Conservation (phyloP, 345 rosid species). For the Dipteronia sinensis region DNA sequence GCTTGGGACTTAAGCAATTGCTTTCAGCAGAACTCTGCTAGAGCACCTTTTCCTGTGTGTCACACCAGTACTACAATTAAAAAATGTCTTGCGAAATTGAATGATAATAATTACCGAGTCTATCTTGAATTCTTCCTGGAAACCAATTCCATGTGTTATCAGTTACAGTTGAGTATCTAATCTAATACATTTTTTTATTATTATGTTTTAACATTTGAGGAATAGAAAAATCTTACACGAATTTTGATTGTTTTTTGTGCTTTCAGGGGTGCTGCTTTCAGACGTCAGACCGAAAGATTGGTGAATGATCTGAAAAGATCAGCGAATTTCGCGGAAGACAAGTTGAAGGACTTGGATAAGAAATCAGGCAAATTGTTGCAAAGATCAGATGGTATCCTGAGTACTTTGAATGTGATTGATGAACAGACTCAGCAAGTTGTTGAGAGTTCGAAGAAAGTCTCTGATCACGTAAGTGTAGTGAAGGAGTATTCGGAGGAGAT, state of each 20-base stretch:
- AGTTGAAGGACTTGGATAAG: constrained; percentile 46
- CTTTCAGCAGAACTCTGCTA: constrained; percentile 67
- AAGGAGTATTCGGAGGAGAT: constrained; percentile 51
- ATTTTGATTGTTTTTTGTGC: not conserved
- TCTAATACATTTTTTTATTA: not conserved
- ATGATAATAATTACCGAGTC: constrained; percentile 53
- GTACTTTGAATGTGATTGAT: constrained; percentile 56
- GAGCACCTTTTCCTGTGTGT: constrained; percentile 57
- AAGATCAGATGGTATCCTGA: constrained; percentile 52
- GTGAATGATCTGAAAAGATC: constrained; percentile 69
- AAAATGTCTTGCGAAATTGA: constrained; percentile 54
- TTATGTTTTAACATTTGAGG: not conserved
- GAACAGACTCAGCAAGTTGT: constrained; percentile 50
- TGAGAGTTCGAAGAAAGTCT: constrained; percentile 47
- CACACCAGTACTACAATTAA: constrained; percentile 47
- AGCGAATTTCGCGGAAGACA: constrained; percentile 58
- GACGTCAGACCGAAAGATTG: constrained; percentile 72
- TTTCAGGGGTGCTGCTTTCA: constrained; percentile 67
- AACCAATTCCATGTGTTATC: constrained; percentile 81
- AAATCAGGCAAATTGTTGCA: constrained; percentile 49
- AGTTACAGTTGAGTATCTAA: constrained; percentile 57
- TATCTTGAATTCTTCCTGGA: constrained; percentile 73
- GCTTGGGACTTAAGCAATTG: constrained; percentile 90
- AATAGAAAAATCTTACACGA: not conserved
- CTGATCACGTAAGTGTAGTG: constrained; percentile 43